Conservation (phyloP, 495 filamentous ascomycete genomes). For the Baudoinia panamericana region DNA sequence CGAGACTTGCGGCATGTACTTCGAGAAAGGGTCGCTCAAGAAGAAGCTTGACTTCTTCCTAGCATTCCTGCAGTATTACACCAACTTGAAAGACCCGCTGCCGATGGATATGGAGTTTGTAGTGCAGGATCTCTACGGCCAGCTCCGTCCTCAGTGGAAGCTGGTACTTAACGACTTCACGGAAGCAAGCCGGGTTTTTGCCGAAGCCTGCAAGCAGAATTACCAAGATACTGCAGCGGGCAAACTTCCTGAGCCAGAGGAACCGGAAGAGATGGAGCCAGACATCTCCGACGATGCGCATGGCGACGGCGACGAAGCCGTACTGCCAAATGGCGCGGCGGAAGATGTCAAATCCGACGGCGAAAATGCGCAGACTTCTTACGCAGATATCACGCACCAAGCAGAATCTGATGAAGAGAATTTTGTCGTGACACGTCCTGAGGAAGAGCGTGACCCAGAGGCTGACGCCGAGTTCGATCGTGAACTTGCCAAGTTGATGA, state of each 20-base stretch:
- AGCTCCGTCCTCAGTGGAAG: constrained; percentile 84
- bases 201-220: constrained; percentile 74
- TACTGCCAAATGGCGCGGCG: background rate
- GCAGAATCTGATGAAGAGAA: constrained; percentile 48
- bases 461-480: constrained; percentile 95
- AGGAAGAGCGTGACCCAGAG: constrained; percentile 86
- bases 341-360: constrained; percentile 20
- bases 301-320: constrained; percentile 44
- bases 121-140: constrained; percentile 77
- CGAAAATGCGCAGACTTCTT: constrained; percentile 18
- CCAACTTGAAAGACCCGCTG: constrained; percentile 77
- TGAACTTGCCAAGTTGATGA: constrained; percentile 97
- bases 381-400: background rate
- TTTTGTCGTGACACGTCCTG: constrained; percentile 77
- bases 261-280: constrained; percentile 53
- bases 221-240: constrained; percentile 66
- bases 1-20: constrained; percentile 93
- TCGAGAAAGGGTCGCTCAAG: constrained; percentile 80
- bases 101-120: constrained; percentile 98
- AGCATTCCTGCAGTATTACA: constrained; percentile 95
- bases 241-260: constrained; percentile 36
- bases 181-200: constrained; percentile 73
- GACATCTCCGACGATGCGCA: constrained; percentile 45
- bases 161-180: constrained; percentile 56
- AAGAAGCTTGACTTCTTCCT: constrained; percentile 99